Base-by-base conservation (phyloP, 495 filamentous ascomycete species). In the Xylaria venustula region DNA sequence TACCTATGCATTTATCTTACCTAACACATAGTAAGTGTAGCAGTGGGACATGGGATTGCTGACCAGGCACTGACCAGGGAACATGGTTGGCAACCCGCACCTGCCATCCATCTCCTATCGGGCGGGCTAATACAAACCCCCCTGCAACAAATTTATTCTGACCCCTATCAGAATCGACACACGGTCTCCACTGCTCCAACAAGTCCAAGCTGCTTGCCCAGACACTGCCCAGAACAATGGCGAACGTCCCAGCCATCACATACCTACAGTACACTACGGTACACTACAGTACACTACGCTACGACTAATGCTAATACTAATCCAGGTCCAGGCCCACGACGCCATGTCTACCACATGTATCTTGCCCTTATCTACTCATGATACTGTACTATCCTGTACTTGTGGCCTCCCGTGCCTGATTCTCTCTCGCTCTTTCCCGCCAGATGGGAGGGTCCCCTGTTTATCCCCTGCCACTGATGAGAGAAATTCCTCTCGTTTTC, bases 71-170 rank as follows among this genome's bases (percentile, higher is more conserved):
- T 34, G 14, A 17, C 47, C 47, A 34, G 49, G 11, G 49, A 37
- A 52, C 50, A 41, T 54, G 51, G 51, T 42, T 41, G 51, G 53
- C 40, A 40, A 55, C 36, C 45, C 53, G 40, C 20, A 19, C 54
- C 54, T 28, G 44, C 54, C 20, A 11, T 40, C 54, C 26, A 17
- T 17, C n/a, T 14, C 32, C 54, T 58, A 58, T 58, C 42, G 44
- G 54, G 15, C 44, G 54, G 54, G 42, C 54, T 58, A 58, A 49
- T 49, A 49, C 26, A 23, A 37, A 26, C 3, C 42, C 50, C 58
- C 58, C 50, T 54, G 49, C 41, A 54, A 34, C 50, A 54, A 61
- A 61, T 61, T 61, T 61, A 61, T 54, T 41, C 41, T 47, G 41
- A 12, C 58, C 58, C 58, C 58, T 54, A 61, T 61, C 58, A 54